Percentiles rank a stretch among this genome's conserved stretches.
Conservation (phyloP, 306 rosid genomes). For the Urtica urens region DNA sequence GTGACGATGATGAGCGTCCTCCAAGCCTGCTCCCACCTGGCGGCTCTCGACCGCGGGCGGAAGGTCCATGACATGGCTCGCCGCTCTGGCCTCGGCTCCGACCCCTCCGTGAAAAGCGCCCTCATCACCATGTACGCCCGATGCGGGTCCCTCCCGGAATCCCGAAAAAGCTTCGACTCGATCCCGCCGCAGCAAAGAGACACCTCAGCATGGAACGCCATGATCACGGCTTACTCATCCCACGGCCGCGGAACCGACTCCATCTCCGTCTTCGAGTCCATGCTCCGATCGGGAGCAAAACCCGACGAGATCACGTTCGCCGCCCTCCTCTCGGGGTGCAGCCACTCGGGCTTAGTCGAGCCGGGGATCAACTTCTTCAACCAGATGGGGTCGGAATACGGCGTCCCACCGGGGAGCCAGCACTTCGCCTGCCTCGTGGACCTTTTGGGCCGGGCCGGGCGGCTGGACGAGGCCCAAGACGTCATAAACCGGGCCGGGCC, state of each 20-base stretch:
- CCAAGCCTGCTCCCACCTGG: constrained; percentile 21
- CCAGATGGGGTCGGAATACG: constrained; percentile 1
- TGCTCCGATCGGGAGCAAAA: constrained; percentile 10
- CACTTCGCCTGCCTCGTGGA: constrained; percentile 24
- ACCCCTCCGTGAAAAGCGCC: constrained; percentile 14
- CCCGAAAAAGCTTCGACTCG: constrained; percentile 11
- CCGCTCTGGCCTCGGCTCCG: constrained; percentile 9
- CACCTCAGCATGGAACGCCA: constrained; percentile 15
- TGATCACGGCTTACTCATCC: constrained; percentile 18
- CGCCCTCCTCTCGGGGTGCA: constrained; percentile 22
- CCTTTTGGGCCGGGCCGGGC: constrained; percentile 20
- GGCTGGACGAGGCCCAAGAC: constrained; percentile 13
- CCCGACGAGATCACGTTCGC: constrained; percentile 19
- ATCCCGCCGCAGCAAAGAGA: not conserved
- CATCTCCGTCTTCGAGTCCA: constrained; percentile 16
- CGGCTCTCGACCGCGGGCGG: constrained; percentile 20
- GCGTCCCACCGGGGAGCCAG: constrained; percentile 13
- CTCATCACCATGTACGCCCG: constrained; percentile 24
- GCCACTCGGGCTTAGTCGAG: constrained; percentile 20
- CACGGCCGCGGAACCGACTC: constrained; percentile 20
- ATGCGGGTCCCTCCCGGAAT: constrained; percentile 19
- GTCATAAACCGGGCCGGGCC: constrained; percentile 12
- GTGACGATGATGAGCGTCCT: constrained; percentile 26
- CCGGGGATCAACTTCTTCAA: constrained; percentile 13
- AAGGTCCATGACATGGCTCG: constrained; percentile 11